Percentiles rank a stretch among this genome's conserved stretches.
Evolutionary conservation across 352 stramenopile species (phyloP).

Genomic region (Pythium coloratum): DNA sequence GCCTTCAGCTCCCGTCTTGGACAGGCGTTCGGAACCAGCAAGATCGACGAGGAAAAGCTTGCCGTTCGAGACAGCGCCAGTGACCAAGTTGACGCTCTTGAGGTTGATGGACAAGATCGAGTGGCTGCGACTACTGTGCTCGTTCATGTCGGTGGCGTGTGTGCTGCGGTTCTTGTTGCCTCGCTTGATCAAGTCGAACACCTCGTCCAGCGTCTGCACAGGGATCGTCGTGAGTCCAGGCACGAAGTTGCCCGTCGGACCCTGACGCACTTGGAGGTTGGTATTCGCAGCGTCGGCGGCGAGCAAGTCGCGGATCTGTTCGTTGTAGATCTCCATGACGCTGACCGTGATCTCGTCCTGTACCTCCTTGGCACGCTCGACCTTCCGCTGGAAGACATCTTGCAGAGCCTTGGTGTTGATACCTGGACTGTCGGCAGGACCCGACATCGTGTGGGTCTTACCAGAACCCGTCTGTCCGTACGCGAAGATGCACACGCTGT

Average conservation of each 20-base stretch:
- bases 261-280: conserved; percentile 83
- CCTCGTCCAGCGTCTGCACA: conserved; percentile 77
- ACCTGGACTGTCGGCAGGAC: conserved; percentile 61
- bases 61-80: conserved; percentile 60
- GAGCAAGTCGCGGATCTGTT: conserved; percentile 94
- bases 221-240: conserved; percentile 72
- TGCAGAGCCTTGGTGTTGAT: conserved; percentile 87
- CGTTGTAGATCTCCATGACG: conserved; percentile 97
- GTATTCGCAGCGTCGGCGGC: conserved; percentile 76
- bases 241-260: conserved; percentile 84
- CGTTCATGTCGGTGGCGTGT: conserved; percentile 88
- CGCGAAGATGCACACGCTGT: conserved; percentile 91
- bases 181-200: conserved; percentile 83
- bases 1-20: conserved; percentile 86
- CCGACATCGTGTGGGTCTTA: conserved; percentile 88
- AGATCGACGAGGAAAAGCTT: conserved; percentile 91
- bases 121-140: conserved; percentile 87
- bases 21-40: conserved; percentile 87
- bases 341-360: conserved; percentile 88
- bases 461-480: conserved; percentile 87
- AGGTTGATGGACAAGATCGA: conserved; percentile 87
- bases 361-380: conserved; percentile 64
- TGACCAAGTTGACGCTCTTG: conserved; percentile 83
- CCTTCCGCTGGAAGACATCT: conserved; percentile 80
- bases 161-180: conserved; percentile 88